phyloP scores from a whole-genome alignment of 768 basidiomycete genomes.

The Artomyces pyxidatus region DNA sequence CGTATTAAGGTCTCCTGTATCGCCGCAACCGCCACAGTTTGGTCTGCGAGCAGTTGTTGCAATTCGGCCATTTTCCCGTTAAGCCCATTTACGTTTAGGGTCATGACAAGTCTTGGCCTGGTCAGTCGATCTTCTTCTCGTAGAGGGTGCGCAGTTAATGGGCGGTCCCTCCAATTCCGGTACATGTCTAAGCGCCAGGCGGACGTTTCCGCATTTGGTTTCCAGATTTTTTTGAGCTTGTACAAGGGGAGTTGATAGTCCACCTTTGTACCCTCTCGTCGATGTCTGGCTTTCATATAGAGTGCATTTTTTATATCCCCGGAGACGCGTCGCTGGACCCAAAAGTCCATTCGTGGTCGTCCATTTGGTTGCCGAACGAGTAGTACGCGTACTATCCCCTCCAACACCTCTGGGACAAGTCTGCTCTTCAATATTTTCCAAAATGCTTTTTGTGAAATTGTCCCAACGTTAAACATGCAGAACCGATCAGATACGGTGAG shows the following conservation, averaged over 20 bases:
- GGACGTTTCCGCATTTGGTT: not conserved
- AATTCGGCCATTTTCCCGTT: not conserved
- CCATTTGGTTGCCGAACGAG: not conserved
- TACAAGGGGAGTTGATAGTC: not conserved
- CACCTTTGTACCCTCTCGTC: not conserved
- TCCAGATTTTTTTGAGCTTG: not conserved
- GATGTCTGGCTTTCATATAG: not conserved
- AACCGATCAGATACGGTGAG: too few relatives aligned
- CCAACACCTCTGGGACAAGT: not conserved
- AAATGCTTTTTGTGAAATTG: not conserved
- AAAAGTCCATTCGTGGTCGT: not conserved
- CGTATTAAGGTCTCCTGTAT: not conserved
- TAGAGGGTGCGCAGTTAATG: not conserved
- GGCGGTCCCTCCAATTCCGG: not conserved
- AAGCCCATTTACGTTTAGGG: not conserved
- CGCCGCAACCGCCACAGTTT: not conserved
- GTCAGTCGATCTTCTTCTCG: not conserved
- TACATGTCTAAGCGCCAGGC: not conserved
- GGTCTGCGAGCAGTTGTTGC: not conserved
- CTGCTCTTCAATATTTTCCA: not conserved
- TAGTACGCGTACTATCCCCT: not conserved
- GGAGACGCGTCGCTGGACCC: not conserved
- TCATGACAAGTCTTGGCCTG: not conserved
- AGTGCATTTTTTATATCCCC: not conserved
- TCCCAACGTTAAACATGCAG: not conserved